phyloP scores from a whole-genome alignment of 1,284 basidiomycete genomes.

The Quambalaria eucalypti region DNA sequence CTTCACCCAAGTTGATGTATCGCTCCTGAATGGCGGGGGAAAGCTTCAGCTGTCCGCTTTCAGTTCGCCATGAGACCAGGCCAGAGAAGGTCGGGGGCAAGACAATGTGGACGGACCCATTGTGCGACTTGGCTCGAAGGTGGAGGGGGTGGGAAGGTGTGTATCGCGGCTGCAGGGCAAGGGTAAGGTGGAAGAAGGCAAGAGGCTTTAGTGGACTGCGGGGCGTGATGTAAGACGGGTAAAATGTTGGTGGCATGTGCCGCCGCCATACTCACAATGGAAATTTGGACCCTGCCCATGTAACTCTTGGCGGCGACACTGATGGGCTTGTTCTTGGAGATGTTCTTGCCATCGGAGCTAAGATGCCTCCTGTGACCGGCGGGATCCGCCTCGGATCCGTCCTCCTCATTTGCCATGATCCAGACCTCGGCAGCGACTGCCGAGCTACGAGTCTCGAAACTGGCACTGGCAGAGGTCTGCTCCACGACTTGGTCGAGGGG shows the following conservation, averaged over 20 bases:
- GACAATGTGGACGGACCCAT: conserved; percentile 22
- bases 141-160: conserved; percentile 20
- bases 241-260: too few species aligned
- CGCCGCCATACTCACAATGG: conserved; percentile 3
- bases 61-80: conserved; percentile 27
- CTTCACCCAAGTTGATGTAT: conserved; percentile 17
- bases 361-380: background rate
- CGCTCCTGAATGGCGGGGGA: conserved; percentile 17
- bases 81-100: conserved; percentile 30
- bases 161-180: conserved; percentile 16
- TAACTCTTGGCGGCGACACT: conserved; percentile 16
- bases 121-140: conserved; percentile 19
- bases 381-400: background rate
- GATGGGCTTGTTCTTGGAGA: conserved; percentile 10
- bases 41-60: conserved; percentile 25
- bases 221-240: too few species aligned
- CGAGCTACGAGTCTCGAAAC: conserved; percentile 16
- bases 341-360: background rate
- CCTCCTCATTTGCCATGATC: conserved; percentile 6
- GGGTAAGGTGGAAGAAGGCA: conserved; percentile 7
- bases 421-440: conserved; percentile 25
- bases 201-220: conserved; percentile 1
- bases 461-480: conserved; percentile 15
- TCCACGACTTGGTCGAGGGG: conserved; percentile 10
- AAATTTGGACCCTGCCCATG: conserved; percentile 13